Evolutionary conservation across 2,329 filamentous ascomycete species (phyloP).

Genomic region (Colletotrichum orchidophilum): DNA sequence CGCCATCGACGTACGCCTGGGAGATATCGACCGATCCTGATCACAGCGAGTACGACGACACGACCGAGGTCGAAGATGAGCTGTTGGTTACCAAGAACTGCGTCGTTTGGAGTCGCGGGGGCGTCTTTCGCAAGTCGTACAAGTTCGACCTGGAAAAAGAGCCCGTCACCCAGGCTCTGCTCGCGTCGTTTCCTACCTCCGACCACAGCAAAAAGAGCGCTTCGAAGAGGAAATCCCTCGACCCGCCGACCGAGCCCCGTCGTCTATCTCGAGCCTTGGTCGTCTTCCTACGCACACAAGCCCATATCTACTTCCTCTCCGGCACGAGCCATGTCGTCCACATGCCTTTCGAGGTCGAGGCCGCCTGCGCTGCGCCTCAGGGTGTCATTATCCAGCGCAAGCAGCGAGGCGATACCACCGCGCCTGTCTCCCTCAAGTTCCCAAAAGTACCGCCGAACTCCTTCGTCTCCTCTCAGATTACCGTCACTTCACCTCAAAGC

Average conservation of each 20-base stretch:
- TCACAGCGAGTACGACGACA: constrained; percentile 44
- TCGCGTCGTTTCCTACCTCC: constrained; percentile 80
- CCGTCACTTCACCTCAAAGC: constrained; percentile 57
- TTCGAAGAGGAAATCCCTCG: constrained; percentile 22
- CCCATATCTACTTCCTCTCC: constrained; percentile 90
- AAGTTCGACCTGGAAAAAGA: constrained; percentile 89
- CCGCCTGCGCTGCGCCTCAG: constrained; percentile 81
- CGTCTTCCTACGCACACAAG: constrained; percentile 90
- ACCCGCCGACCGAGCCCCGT: constrained; percentile 27
- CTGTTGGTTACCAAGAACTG: constrained; percentile 78
- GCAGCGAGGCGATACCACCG: constrained; percentile 60
- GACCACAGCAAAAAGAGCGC: constrained; percentile 45
- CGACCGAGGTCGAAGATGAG: constrained; percentile 74
- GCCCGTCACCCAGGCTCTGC: constrained; percentile 82
- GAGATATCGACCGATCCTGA: constrained; percentile 60
- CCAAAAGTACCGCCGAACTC: constrained; percentile 80
- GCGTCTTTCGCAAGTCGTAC: constrained; percentile 85
- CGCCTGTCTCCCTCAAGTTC: constrained; percentile 64
- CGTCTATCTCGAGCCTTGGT: constrained; percentile 76
- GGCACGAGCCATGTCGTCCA: constrained; percentile 91
- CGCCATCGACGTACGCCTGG: constrained; percentile 78
- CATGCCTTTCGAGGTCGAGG: constrained; percentile 93
- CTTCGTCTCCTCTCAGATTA: constrained; percentile 77
- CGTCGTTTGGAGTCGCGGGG: constrained; percentile 90
- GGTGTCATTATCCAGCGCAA: constrained; percentile 90